These are phyloP conservation scores for Cyberlindnera saturnus DNA, from an alignment of 805 yeast genomes.

Conservation along the genomic window DNA sequence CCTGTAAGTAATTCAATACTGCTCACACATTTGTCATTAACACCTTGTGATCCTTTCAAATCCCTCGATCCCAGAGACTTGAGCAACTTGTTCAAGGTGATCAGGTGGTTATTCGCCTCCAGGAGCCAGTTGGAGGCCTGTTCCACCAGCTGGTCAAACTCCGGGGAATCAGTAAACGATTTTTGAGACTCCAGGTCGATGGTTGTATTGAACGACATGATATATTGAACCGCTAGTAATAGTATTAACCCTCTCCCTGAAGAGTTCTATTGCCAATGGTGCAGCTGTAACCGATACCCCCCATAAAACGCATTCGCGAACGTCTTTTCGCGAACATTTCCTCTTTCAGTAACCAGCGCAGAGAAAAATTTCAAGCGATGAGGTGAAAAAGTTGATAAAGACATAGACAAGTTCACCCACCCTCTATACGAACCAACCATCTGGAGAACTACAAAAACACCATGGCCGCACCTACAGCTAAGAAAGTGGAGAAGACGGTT, in stretches of 20 bases:
- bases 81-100: constrained; percentile 42
- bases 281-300: no score
- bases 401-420: not conserved
- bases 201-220: constrained; percentile 23
- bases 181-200: constrained; percentile 22
- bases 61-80: constrained; percentile 25
- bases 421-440: not conserved
- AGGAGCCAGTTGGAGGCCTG: constrained; percentile 40
- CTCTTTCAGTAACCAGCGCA: no score
- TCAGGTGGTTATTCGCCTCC: constrained; percentile 47
- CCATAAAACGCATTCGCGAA: no score
- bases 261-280: no score
- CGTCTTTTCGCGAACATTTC: no score
- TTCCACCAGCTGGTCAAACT: constrained; percentile 42
- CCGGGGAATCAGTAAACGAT: constrained; percentile 43
- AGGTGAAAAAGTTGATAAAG: not conserved
- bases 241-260: no score
- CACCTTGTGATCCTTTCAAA: constrained; percentile 25
- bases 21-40: constrained; percentile 37
- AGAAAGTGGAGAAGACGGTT: constrained; percentile 14
- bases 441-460: not conserved
- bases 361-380: not conserved
- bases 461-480: constrained; percentile 45
- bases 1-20: constrained; percentile 46
- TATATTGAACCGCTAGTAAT: not conserved